Base-by-base conservation (phyloP, 2,329 filamentous ascomycete genomes). In the Thelonectria rubi region DNA sequence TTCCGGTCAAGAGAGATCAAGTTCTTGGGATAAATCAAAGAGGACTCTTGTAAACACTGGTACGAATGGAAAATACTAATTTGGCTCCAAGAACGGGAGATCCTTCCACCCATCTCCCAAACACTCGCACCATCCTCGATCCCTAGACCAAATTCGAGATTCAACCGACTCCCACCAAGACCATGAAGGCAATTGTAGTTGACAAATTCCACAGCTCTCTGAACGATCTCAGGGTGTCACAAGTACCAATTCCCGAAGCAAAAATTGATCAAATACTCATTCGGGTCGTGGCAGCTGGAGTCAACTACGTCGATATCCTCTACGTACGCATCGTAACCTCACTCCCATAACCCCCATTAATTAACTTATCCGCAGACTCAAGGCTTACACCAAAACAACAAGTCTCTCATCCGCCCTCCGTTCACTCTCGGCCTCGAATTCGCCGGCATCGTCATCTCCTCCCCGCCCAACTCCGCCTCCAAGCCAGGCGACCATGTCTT, bases 351-450 rank as follows among this genome's bases (percentile, higher is more conserved):
- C 2, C 3, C 34, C 34, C 8, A 37, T 37, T 2, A 37, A 37
- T 26, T 55, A 14, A 55, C 39, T 12, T 12, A 18, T 30, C 6
- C 15, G 15, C 37, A 80, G 77, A 83, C 82, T 2, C 79, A 79
- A 68, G 86, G 86, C 8, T 80, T 82, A 64, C 86, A 88, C 67
- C 86, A 88, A 68, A 88, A 88, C 70, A 88, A 87, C 69, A 78
- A 76, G 30, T 79, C 78, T n/a, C 80, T 85, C 55, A 80, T 86
- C 39, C 77, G 76, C 32, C 86, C 85, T 1, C 86, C 86, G 0
- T 88, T 89, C 73, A 81, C 79, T 1, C 79, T 88, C 0, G 86
- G 86, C 12, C 83, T 84, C n/a, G 86, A 88, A 69, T 88, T 88
- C 67, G 78, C 84, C 1, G 86, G 86, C n/a, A 75, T 80, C 2